phyloP scores from a whole-genome alignment of 2,329 filamentous ascomycete species.

The Talaromyces sp. region DNA sequence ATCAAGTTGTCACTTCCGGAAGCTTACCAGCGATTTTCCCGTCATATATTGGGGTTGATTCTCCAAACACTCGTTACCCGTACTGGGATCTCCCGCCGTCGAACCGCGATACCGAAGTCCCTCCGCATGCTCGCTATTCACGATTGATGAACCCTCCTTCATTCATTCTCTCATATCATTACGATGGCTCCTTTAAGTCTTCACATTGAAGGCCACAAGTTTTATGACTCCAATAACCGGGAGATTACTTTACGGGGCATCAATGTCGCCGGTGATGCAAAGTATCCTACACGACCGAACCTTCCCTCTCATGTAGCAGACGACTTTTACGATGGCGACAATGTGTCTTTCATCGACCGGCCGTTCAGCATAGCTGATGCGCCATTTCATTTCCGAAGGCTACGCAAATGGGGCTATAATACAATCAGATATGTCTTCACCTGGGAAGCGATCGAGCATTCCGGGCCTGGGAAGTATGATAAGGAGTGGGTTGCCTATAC shows the following conservation, averaged over 20 bases:
- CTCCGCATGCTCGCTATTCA: not conserved
- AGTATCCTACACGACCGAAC: slow-evolving; percentile 77
- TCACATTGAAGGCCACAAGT: slow-evolving; percentile 77
- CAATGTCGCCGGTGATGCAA: slow-evolving; percentile 86
- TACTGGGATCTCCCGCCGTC: not conserved
- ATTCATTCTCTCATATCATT: not conserved
- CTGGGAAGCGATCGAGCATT: slow-evolving; percentile 97
- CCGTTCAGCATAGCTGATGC: slow-evolving; percentile 82
- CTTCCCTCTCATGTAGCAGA: slow-evolving; percentile 72
- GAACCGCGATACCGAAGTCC: too few species aligned
- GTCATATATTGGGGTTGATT: not conserved
- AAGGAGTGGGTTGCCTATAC: slow-evolving; percentile 91
- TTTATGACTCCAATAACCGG: slow-evolving; percentile 74
- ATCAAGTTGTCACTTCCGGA: not conserved
- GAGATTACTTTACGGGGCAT: slow-evolving; percentile 89
- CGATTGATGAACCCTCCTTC: not conserved
- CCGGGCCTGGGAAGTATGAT: slow-evolving; percentile 85
- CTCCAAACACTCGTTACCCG: not conserved
- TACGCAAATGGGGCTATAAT: slow-evolving; percentile 91
- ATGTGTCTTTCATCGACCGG: slow-evolving; percentile 79
- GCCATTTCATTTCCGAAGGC: slow-evolving; percentile 74
- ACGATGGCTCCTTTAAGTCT: slow-evolving; percentile 70
- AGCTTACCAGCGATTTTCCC: not conserved
- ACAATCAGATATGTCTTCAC: slow-evolving; percentile 95
- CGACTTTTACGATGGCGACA: slow-evolving; percentile 87